phyloP scores from a whole-genome alignment of 129 eudicot species.

The Centrapalus pauciflorus region DNA sequence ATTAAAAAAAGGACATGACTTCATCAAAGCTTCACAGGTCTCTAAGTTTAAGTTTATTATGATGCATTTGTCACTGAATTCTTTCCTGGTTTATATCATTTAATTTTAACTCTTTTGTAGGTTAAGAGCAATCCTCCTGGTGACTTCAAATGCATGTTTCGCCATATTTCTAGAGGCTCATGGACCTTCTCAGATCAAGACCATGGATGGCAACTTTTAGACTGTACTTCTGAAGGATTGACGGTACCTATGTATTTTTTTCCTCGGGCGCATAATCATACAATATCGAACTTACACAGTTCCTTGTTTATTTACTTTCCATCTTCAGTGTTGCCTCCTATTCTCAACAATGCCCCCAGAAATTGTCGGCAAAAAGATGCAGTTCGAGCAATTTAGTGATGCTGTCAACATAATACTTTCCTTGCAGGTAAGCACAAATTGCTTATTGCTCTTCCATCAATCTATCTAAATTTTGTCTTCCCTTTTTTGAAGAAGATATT shows the following conservation, averaged over 20 bases:
- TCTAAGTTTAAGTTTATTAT: neutral
- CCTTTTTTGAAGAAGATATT: neutral
- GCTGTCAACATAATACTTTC: neutral
- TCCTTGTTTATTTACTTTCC: neutral
- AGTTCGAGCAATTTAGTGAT: neutral
- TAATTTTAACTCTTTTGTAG: slow-evolving; percentile 3
- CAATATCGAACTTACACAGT: neutral
- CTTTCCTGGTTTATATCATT: neutral
- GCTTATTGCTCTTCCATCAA: neutral
- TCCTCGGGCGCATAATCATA: neutral
- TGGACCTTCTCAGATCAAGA: neutral
- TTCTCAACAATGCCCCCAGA: neutral
- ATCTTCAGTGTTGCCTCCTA: neutral
- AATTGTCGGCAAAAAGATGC: neutral
- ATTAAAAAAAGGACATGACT: slow-evolving; percentile 33
- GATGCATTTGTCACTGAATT: too few species aligned
- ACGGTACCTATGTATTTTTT: neutral
- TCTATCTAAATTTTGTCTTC: too few species aligned
- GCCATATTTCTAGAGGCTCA: neutral
- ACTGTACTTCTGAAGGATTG: neutral
- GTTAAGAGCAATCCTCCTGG: neutral
- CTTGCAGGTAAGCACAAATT: neutral
- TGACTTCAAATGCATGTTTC: slow-evolving; percentile 52
- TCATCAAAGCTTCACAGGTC: slow-evolving; percentile 36
- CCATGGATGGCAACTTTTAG: neutral